Evolutionary conservation across 2,329 filamentous ascomycete genomes (phyloP), one percentile per base, ranked within the genome.

Genomic region (Trichoderma citrinoviride): DNA sequence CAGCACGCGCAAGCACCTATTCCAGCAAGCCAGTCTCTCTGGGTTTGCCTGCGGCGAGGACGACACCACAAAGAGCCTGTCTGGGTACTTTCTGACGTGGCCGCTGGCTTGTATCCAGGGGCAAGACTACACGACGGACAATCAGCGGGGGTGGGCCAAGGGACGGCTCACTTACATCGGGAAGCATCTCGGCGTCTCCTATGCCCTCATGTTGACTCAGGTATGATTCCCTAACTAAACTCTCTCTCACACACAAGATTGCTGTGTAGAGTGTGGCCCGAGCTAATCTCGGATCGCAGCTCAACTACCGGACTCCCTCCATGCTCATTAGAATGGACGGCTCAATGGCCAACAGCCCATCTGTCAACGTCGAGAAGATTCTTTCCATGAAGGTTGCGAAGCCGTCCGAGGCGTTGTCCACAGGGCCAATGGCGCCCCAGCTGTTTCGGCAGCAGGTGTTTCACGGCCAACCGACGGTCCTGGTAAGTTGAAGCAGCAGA

Each of bases 81-180:
- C 83, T 0, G 86, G 84, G 0, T 86, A 86, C 69, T 85, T 87
- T 66, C 72, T 86, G 19, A 84, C 83, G 1, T 88, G 85, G 84
- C 85, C 85, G 15, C 74, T 88, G 47, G 80, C 82, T 12, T 83
- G 80, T 66, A 74, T 85, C 46, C 78, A 81, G 65, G 80, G 80
- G 37, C 83, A 85, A 70, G 86, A 89, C 74, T 87, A 85, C 69
- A 77, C 81, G 6, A 87, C 85, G 3, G 85, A 87, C 68, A 78
- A 81, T 14, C 85, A 88, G 74, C 77, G 86, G 29, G 74, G 77
- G 5, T 89, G 85, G 83, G 77, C 82, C 6, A 76, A 78, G 52
- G 85, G 85, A 2, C 77, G 86, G 12, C 76, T 88, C 61, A 75
- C 77, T 55, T 83, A 80, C 69, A 85, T 89, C 52, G 82, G 80